Evolutionary conservation across 2,329 filamentous ascomycete species (phyloP).

Genomic region (Albifimbria verrucaria): DNA sequence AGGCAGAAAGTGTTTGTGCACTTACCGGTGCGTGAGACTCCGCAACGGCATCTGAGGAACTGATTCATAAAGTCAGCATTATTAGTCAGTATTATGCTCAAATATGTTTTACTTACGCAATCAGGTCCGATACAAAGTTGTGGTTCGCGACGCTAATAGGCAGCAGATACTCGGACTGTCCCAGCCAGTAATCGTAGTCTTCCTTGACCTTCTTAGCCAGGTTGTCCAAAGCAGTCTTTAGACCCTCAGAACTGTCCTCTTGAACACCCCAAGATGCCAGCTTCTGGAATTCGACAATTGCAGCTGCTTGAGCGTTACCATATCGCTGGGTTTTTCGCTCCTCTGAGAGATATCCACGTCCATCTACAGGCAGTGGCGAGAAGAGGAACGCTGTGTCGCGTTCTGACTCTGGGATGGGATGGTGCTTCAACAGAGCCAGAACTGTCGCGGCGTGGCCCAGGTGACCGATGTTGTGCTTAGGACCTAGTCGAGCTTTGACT

Average conservation of each 20-base stretch:
- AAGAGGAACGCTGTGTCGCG: slow-evolving; percentile 1
- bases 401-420: background rate
- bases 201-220: background rate
- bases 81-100: too few species aligned
- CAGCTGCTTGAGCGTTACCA: slow-evolving; percentile 1
- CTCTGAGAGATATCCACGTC: slow-evolving; percentile 2
- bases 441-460: slow-evolving; percentile 3
- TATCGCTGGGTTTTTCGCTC: background rate
- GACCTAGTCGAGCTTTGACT: background rate
- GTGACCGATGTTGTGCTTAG: slow-evolving; percentile 3
- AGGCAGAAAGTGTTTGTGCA: background rate
- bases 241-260: background rate
- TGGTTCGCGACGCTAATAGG: slow-evolving; percentile 2
- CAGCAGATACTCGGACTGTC: slow-evolving; percentile 1
- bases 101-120: background rate
- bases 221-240: slow-evolving; percentile 1
- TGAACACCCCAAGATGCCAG: background rate
- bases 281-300: slow-evolving; percentile 1
- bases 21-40: background rate
- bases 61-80: background rate
- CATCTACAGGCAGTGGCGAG: slow-evolving; percentile 3
- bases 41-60: background rate
- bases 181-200: slow-evolving; percentile 2
- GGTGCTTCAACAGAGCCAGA: slow-evolving; percentile 1
- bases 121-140: background rate